Conservation (phyloP, 1,284 basidiomycete species). For the Anthracocystis panici-leucophaei region DNA sequence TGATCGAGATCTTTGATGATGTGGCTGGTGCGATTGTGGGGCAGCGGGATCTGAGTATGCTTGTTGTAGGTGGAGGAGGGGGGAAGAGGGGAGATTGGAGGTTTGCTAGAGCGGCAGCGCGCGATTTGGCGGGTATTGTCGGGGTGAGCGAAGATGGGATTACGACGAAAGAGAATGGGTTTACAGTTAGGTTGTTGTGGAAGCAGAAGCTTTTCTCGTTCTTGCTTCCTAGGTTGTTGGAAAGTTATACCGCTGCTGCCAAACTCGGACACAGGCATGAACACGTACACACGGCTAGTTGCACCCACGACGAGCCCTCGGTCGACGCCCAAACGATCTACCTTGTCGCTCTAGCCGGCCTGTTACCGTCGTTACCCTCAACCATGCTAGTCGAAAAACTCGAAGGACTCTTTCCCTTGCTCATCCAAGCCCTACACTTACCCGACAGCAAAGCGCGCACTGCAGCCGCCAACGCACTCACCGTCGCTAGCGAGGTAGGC, state of each 20-base stretch:
- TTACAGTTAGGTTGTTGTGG: slow-evolving; percentile 71
- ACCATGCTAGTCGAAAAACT: slow-evolving; percentile 66
- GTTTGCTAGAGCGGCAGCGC: slow-evolving; percentile 28
- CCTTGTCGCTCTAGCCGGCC: slow-evolving; percentile 84
- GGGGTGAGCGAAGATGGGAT: slow-evolving; percentile 52
- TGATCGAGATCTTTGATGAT: slow-evolving; percentile 49
- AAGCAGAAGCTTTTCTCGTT: slow-evolving; percentile 84
- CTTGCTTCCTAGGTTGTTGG: slow-evolving; percentile 81
- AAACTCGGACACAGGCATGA: slow-evolving; percentile 18
- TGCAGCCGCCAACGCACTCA: slow-evolving; percentile 84
- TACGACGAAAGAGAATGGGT: slow-evolving; percentile 56
- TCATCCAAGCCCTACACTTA: slow-evolving; percentile 85
- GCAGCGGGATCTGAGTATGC: slow-evolving; percentile 2
- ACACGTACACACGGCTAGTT: slow-evolving; percentile 12
- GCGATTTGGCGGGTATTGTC: slow-evolving; percentile 37
- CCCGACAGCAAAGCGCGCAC: slow-evolving; percentile 80
- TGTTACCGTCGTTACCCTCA: slow-evolving; percentile 84
- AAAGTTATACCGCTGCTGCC: slow-evolving; percentile 32
- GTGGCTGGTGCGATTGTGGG: slow-evolving; percentile 12
- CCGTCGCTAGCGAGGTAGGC: slow-evolving; percentile 75
- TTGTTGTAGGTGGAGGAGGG: background rate
- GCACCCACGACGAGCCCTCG: slow-evolving; percentile 11
- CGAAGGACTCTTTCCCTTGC: slow-evolving; percentile 83
- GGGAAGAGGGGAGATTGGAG: slow-evolving; percentile 29
- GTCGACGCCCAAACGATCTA: slow-evolving; percentile 76